These are phyloP conservation scores for Apostasia ramifera DNA, from an alignment of 106 monocot genomes.

Conservation along the genomic window DNA sequence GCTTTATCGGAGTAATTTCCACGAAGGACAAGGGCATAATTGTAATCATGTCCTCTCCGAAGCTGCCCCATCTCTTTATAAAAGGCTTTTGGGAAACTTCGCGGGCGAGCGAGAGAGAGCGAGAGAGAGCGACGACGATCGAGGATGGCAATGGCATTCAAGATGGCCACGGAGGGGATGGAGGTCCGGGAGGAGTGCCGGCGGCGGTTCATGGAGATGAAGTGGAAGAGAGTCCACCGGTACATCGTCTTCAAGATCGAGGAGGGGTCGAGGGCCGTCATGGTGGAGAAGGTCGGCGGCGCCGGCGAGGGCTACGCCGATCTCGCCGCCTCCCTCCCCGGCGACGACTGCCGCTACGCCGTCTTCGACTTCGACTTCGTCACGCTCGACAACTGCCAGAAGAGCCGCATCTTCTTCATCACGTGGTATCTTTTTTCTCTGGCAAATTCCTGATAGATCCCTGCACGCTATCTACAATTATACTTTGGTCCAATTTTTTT, in stretches of 20 bases:
- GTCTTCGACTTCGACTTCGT: conserved; percentile 70
- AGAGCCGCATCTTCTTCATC: conserved; percentile 79
- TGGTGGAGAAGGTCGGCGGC: conserved; percentile 58
- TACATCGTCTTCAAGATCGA: conserved; percentile 65
- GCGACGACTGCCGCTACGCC: conserved; percentile 59
- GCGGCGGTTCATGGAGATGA: conserved; percentile 55
- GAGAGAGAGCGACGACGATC: too few species aligned
- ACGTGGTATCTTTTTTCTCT: conserved; percentile 11
- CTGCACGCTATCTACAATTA: too few species aligned
- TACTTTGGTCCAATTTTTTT: too few species aligned
- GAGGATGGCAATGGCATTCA: too few species aligned
- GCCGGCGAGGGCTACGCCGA: conserved; percentile 45
- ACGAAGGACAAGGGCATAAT: too few species aligned
- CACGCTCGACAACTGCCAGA: conserved; percentile 48
- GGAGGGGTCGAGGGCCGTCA: conserved; percentile 36
- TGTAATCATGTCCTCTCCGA: too few species aligned
- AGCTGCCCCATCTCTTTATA: too few species aligned
- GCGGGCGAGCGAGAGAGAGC: too few species aligned
- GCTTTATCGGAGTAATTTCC: too few species aligned
- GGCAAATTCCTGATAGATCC: too few species aligned
- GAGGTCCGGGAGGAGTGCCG: conserved; percentile 53
- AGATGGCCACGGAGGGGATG: conserved; percentile 53
- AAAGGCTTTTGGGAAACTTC: too few species aligned
- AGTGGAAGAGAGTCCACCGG: conserved; percentile 49
- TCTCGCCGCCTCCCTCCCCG: conserved; percentile 46